These are phyloP conservation scores for Osmanthus fragrans DNA, from an alignment of 257 asterid genomes.

Conservation along the genomic window DNA sequence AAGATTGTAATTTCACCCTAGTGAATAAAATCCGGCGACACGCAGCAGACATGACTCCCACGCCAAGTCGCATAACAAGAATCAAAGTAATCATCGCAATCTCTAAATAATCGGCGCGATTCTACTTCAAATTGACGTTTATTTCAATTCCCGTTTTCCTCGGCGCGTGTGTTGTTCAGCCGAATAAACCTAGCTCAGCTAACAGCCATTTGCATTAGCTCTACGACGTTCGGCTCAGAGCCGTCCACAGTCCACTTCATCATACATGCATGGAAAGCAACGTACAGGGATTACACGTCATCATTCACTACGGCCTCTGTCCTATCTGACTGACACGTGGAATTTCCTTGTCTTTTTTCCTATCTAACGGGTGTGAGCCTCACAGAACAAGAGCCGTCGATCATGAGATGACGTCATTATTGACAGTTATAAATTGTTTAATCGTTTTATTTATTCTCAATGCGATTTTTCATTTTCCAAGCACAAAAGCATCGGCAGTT, in stretches of 20 bases:
- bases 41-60: conserved; percentile 31
- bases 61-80: conserved; percentile 11
- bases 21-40: not conserved
- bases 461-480: conserved; percentile 14
- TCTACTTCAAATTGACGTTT: not conserved
- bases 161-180: not conserved
- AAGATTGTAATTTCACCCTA: not conserved
- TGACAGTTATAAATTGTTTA: conserved; percentile 19
- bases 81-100: conserved; percentile 19
- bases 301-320: not conserved
- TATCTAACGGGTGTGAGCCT: conserved; percentile 28
- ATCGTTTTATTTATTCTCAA: conserved; percentile 15
- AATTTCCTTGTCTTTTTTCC: not conserved
- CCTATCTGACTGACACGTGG: conserved; percentile 38
- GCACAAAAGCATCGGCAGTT: conserved; percentile 28
- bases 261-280: not conserved
- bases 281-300: conserved; percentile 20
- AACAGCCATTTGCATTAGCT: not conserved
- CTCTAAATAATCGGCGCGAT: not conserved
- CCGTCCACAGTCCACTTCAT: conserved; percentile 19
- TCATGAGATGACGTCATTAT: conserved; percentile 25
- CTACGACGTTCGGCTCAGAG: not conserved
- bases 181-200: not conserved
- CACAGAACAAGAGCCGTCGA: conserved; percentile 26
- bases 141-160: conserved; percentile 5